Evolutionary conservation across 345 rosid genomes (phyloP), one percentile per base, ranked within the genome.

Genomic region (Citrus inodora): DNA sequence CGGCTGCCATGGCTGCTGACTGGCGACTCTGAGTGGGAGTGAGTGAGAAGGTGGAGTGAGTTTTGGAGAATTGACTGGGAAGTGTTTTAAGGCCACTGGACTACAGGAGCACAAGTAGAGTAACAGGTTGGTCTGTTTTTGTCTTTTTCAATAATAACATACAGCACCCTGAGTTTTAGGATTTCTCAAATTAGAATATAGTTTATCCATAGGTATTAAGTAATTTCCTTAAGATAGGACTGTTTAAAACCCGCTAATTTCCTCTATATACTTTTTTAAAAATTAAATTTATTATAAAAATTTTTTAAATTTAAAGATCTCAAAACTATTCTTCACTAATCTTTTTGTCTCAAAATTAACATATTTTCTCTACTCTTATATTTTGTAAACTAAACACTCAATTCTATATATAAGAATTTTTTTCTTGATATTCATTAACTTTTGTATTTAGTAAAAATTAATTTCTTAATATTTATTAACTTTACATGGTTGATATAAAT

Each of bases 1-100:
- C 87, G 78, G 90, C 87, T 77, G 93, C 91, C 92, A 90, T 92
- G 73, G 86, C 76, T 75, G 42, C 42, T 10, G 69, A 33, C 25
- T 21, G 62, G 28, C 0, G 62, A n/a, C 27, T 59, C 1, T 9
- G 10, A 22, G 33, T 10, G 11, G 35, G 25, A 22, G 33, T 21
- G 6, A 56, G 30, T 21, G 4, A 4, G 27, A 53, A 24, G 28
- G 60, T 70, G 38, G 73, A 24, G 22, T 28, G 13, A 27, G 9
- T 10, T 32, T 11, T 46, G 65, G 30, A 35, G 4, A 55, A 19
- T 9, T 10, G 21, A 38, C 17, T 5, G 0, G 16, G 16, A 73
- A 4, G 5, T 17, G 59, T 28, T 3, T 4, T 32, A 32, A 53
- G 58, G 61, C 62, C 70, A 22, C 48, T 13, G 22, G 8, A 59